Evolutionary conservation across 169 alveolate species (phyloP).

Genomic region (Plasmodium malariae): DNA sequence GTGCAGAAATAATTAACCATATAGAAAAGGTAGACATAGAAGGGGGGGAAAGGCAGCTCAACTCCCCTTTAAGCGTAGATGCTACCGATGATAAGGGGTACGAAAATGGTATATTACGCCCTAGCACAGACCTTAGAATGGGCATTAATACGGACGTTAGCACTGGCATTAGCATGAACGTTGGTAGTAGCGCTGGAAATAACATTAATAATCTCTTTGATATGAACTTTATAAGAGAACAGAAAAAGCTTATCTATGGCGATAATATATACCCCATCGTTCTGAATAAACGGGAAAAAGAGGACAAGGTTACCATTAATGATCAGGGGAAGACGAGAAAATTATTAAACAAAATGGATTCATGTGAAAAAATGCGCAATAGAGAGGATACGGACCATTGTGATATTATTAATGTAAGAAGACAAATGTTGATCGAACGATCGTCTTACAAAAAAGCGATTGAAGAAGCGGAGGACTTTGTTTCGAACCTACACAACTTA

Average conservation of each 20-base stretch:
- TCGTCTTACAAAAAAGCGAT: slow-evolving; percentile 71
- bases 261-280: slow-evolving; percentile 82
- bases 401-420: slow-evolving; percentile 65
- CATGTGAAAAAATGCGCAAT: neutral
- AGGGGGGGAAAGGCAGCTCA: no score
- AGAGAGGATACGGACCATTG: neutral
- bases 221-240: slow-evolving; percentile 77
- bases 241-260: slow-evolving; percentile 79
- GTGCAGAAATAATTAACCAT: slow-evolving; percentile 34
- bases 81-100: neutral
- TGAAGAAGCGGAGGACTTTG: slow-evolving; percentile 77
- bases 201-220: slow-evolving; percentile 78
- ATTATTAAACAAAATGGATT: neutral
- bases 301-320: neutral
- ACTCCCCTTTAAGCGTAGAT: no score
- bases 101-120: neutral
- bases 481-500: slow-evolving; percentile 60
- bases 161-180: neutral
- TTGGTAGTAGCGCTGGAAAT: neutral
- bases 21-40: slow-evolving; percentile 7
- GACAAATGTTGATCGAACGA: slow-evolving; percentile 83
- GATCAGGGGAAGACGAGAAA: neutral
- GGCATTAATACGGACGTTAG: neutral
- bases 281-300: neutral
- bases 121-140: neutral